A percentile compares a stretch with the other conserved stretches of the same genome.
phyloP scores from a whole-genome alignment of 1,139 yeast species.

The Yamadazyma mexicana region DNA sequence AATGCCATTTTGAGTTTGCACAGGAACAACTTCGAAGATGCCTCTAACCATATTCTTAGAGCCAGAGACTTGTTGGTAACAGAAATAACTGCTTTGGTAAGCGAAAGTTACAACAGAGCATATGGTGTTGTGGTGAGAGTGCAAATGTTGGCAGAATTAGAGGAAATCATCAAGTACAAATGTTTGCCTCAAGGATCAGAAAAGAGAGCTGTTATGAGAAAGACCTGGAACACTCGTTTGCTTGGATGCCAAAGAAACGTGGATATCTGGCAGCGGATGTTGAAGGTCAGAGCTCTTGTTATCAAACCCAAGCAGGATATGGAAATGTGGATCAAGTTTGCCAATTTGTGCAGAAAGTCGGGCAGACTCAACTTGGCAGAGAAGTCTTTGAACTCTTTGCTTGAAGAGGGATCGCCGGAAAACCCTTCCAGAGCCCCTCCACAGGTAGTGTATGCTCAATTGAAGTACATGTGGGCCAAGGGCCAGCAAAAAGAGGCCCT shows the following conservation, averaged over 20 bases:
- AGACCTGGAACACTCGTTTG: slow-evolving; percentile 91
- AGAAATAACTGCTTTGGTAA: slow-evolving; percentile 90
- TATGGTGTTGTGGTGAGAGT: slow-evolving; percentile 95
- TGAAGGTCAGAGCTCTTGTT: slow-evolving; percentile 89
- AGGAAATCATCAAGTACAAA: slow-evolving; percentile 90
- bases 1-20: slow-evolving; percentile 87
- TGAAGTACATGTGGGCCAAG: slow-evolving; percentile 96
- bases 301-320: slow-evolving; percentile 94
- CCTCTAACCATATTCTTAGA: slow-evolving; percentile 70
- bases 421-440: slow-evolving; percentile 86
- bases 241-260: slow-evolving; percentile 95
- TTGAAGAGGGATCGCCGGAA: slow-evolving; percentile 60
- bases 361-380: slow-evolving; percentile 92
- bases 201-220: slow-evolving; percentile 73
- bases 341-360: slow-evolving; percentile 91
- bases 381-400: slow-evolving; percentile 75
- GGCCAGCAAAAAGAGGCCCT: slow-evolving; percentile 88
- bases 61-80: slow-evolving; percentile 91
- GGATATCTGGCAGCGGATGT: slow-evolving; percentile 96
- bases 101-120: slow-evolving; percentile 96
- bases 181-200: slow-evolving; percentile 80
- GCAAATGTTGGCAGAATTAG: slow-evolving; percentile 95
- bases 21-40: slow-evolving; percentile 81
- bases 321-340: slow-evolving; percentile 98
- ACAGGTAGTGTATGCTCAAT: slow-evolving; percentile 93